A percentile compares a stretch with the other conserved stretches of the same genome.
Conservation (phyloP, 208 protist genomes). For the Acanthamoeba sp. region DNA sequence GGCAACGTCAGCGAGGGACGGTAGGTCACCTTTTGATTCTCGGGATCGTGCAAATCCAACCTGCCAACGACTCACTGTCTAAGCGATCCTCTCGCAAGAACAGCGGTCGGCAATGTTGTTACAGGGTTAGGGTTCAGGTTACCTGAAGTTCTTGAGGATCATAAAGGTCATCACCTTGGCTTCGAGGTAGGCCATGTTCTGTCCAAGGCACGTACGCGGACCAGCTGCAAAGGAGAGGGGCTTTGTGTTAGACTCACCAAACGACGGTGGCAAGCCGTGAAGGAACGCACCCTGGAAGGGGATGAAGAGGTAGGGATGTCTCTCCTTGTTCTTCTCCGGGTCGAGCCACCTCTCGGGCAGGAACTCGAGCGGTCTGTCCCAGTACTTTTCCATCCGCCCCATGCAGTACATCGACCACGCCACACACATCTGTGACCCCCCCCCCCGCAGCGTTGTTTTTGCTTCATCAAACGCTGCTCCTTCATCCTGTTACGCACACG, state of each 20-base stretch:
- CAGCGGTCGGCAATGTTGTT: no score
- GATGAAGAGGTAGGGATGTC: conserved; percentile 46
- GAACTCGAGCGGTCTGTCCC: conserved; percentile 29
- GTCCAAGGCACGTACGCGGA: background rate
- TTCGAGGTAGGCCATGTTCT: conserved; percentile 64
- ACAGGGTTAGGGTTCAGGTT: no score
- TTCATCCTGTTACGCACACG: no score
- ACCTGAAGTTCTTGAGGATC: conserved; percentile 41
- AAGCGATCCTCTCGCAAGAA: no score
- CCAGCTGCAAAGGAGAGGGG: background rate
- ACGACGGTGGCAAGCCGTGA: background rate
- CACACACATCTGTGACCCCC: background rate
- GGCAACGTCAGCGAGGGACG: conserved; percentile 39
- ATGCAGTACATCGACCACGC: conserved; percentile 58
- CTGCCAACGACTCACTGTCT: background rate
- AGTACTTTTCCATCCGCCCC: conserved; percentile 68
- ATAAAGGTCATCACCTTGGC: conserved; percentile 49
- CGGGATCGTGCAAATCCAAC: background rate
- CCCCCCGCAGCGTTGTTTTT: no score
- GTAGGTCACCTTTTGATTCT: conserved; percentile 42
- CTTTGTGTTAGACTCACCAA: no score
- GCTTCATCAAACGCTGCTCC: no score
- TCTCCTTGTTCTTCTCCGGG: conserved; percentile 63
- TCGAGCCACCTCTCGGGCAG: conserved; percentile 59
- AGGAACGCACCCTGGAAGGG: conserved; percentile 59